Evolutionary conservation across 768 basidiomycete species (phyloP), one percentile per base, ranked within the genome.

Genomic region (Termitomyces sp.): DNA sequence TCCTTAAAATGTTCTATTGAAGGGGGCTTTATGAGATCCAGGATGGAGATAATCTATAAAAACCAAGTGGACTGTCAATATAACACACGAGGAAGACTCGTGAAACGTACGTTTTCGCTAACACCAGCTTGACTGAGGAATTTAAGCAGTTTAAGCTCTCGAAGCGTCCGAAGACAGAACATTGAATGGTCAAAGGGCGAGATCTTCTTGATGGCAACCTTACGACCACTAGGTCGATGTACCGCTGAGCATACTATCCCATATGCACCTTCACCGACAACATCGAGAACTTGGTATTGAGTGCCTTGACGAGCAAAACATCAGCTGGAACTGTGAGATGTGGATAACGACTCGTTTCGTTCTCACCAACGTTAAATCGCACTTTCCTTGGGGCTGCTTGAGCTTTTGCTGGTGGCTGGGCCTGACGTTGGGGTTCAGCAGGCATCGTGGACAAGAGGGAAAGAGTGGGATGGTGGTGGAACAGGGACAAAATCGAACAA

Each of bases 171-270:
- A 69, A 94, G 79, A 68, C 91, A 92, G 75, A 94, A 95, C 91
- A 96, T 93, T 57, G 93, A 87, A 68, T 95, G 94, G 70, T 96
- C 94, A 64, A 96, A 97, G 5, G 94, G 94, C 0, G 90, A 86
- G 73, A 97, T 94, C 76, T 92, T 92, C 80, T 97, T 97, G 79
- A 97, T 94, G 55, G 95, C 95, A 60, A 98, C 96, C 71, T 93
- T 93, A 58, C 92, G 88, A 53, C 87, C 86, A 53, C 90, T 91
- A 2, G 92, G 87, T 60, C 84, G 71, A 69, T 98, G 94, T 3
- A 94, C 76, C 5, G 95, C 95, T 24, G 94, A 95, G 72, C 91
- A 94, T 59, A 98, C 95, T 67, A 96, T 90, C 52, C 96, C 96
- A 68, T 96, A 95, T 52, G 94, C 94, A 26, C 94, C 91, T 69